Evolutionary conservation across 768 basidiomycete species (phyloP).

Genomic region (Suillus clintonianus): DNA sequence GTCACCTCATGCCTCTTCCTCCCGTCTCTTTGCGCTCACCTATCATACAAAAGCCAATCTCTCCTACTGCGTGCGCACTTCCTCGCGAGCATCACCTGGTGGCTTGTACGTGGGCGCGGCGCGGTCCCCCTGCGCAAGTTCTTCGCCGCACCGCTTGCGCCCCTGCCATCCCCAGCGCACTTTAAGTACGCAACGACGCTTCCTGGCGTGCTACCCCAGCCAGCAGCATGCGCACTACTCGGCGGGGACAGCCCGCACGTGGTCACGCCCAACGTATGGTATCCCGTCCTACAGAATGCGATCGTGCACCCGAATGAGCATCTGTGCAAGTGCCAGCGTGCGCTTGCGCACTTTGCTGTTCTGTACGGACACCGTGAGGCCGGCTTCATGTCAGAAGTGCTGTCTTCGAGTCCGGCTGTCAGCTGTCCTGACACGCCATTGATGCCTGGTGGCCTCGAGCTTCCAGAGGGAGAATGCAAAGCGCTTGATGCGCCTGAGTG

Average conservation of each 20-base stretch:
- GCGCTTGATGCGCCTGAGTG: constrained; percentile 47
- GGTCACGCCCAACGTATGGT: constrained; percentile 58
- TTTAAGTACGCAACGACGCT: constrained; percentile 26
- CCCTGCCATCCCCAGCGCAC: constrained; percentile 15
- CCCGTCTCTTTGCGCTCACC: constrained; percentile 46
- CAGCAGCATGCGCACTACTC: constrained; percentile 28
- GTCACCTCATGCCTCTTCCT: constrained; percentile 69
- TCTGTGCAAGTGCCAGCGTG: constrained; percentile 49
- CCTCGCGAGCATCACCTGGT: constrained; percentile 51
- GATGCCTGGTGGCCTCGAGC: constrained; percentile 5
- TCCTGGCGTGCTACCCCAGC: constrained; percentile 19
- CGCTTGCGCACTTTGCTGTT: constrained; percentile 46
- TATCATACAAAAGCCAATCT: constrained; percentile 58
- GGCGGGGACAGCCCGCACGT: constrained; percentile 36
- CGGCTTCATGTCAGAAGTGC: constrained; percentile 32
- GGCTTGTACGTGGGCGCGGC: constrained; percentile 57
- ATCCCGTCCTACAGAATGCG: constrained; percentile 51
- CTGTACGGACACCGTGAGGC: constrained; percentile 44
- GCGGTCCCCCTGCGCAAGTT: constrained; percentile 51
- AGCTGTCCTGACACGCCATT: background rate
- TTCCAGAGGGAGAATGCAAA: constrained; percentile 10
- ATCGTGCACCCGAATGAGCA: constrained; percentile 64
- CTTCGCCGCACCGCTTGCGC: constrained; percentile 35
- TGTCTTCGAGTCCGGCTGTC: background rate
- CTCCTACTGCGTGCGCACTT: constrained; percentile 62